phyloP scores from a whole-genome alignment of 306 rosid species.

The Vigna mungo region DNA sequence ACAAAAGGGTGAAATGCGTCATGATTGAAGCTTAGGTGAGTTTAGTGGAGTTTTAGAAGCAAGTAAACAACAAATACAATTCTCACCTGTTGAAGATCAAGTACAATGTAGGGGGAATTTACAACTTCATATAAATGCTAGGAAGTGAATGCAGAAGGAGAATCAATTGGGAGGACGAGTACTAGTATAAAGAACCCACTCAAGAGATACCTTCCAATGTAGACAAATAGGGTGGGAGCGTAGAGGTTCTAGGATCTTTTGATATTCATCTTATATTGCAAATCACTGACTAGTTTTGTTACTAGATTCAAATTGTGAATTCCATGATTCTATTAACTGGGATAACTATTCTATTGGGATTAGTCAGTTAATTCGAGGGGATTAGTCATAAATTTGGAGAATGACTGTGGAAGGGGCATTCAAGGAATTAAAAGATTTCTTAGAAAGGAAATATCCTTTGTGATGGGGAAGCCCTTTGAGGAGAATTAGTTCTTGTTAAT shows the following conservation, averaged over 20 bases:
- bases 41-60: not conserved
- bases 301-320: too few relatives aligned
- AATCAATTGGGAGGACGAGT: not conserved
- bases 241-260: not conserved
- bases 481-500: conserved; percentile 4
- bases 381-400: not conserved
- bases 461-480: not conserved
- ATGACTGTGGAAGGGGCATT: not conserved
- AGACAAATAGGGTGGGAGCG: not conserved
- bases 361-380: not conserved
- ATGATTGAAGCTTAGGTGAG: not conserved
- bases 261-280: not conserved
- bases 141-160: not conserved
- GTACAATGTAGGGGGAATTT: not conserved
- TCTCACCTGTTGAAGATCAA: not conserved
- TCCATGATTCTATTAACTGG: not conserved
- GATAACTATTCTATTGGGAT: too few relatives aligned
- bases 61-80: not conserved
- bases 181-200: not conserved
- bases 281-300: not conserved
- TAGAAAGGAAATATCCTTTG: not conserved
- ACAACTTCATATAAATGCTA: not conserved
- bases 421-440: not conserved
- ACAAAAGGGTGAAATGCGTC: not conserved
- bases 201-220: too few relatives aligned